Evolutionary conservation across 345 rosid species (phyloP).

Genomic region (Garcia nutans): DNA sequence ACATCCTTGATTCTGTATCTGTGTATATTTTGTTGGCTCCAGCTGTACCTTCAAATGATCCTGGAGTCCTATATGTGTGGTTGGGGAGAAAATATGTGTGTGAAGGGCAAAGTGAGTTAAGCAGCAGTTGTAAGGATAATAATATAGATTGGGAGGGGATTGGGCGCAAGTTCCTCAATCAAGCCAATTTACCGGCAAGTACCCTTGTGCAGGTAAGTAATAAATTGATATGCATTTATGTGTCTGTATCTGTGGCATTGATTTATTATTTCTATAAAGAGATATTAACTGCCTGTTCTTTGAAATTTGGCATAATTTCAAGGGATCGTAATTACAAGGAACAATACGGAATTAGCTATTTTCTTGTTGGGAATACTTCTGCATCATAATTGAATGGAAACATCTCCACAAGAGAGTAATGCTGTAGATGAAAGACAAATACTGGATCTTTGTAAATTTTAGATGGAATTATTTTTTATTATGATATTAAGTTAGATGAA

Average conservation of each 20-base stretch:
- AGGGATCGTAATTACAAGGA: neutral
- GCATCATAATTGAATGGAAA: neutral
- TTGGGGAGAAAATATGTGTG: slow-evolving; percentile 23
- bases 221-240: neutral
- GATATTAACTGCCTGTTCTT: neutral
- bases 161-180: slow-evolving; percentile 30
- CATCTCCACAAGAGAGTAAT: neutral
- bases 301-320: neutral
- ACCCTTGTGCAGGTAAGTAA: slow-evolving; percentile 36
- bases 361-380: neutral
- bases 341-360: neutral
- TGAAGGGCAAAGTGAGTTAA: slow-evolving; percentile 17
- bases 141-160: slow-evolving; percentile 26
- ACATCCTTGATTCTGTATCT: slow-evolving; percentile 33
- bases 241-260: neutral
- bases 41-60: slow-evolving; percentile 9
- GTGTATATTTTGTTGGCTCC: slow-evolving; percentile 38
- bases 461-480: neutral
- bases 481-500: neutral
- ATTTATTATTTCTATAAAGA: neutral
- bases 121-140: slow-evolving; percentile 19
- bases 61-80: slow-evolving; percentile 40
- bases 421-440: neutral
- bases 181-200: slow-evolving; percentile 28
- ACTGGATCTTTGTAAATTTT: neutral